Conservation (phyloP, 148 eudicot genomes). For the Chenopodium album region DNA sequence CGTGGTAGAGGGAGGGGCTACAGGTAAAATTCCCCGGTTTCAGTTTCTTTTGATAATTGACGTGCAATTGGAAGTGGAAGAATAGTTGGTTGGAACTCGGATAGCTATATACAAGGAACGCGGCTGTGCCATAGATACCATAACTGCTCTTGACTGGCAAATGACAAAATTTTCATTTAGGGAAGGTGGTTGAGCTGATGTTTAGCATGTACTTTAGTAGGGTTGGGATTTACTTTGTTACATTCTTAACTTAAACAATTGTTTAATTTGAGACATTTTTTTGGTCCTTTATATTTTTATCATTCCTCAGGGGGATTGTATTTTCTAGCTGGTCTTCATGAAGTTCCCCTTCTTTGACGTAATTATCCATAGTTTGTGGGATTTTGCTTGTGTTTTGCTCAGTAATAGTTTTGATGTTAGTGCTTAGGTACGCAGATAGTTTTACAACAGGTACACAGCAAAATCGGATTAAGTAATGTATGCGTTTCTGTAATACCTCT, state of each 20-base stretch:
- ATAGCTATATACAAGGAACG: constrained; percentile 3
- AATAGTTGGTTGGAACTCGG: background rate
- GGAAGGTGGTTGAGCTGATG: constrained; percentile 13
- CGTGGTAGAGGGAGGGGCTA: constrained; percentile 74
- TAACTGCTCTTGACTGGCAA: constrained; percentile 4
- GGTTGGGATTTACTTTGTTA: background rate
- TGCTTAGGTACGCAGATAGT: background rate
- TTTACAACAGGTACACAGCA: background rate
- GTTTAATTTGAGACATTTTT: background rate
- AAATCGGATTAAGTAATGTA: background rate
- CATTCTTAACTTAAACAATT: constrained; percentile 2
- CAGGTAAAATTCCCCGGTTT: constrained; percentile 15
- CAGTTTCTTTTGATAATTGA: constrained; percentile 4
- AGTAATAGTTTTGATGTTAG: background rate
- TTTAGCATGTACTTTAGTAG: constrained; percentile 15
- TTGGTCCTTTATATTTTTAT: background rate
- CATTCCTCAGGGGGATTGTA: background rate
- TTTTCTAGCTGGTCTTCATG: background rate
- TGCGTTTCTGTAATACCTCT: background rate
- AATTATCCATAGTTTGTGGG: background rate
- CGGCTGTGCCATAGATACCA: background rate
- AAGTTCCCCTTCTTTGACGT: background rate
- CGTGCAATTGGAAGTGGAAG: background rate
- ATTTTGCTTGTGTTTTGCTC: background rate
- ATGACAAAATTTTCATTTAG: background rate